phyloP scores from a whole-genome alignment of 2,329 filamentous ascomycete species.

The Fusarium liriodendri region DNA sequence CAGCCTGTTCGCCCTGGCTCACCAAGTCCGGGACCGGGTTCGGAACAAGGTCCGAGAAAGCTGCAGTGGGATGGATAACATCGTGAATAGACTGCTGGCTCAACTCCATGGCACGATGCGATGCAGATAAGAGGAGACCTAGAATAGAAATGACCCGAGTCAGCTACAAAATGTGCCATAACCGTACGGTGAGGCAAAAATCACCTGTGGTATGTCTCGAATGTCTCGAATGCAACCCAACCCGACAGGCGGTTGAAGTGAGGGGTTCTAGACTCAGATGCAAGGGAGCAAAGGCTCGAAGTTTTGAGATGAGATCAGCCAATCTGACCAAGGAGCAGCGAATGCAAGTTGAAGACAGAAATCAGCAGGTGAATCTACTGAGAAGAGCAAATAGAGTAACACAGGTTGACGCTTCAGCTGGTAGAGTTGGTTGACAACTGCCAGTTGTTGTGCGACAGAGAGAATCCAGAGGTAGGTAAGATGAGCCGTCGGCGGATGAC shows the following conservation, averaged over 20 bases:
- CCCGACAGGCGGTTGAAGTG: constrained; percentile 24
- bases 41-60: constrained; percentile 49
- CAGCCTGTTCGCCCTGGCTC: constrained; percentile 2
- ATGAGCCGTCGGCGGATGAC: constrained; percentile 24
- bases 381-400: constrained; percentile 8
- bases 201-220: constrained; percentile 33
- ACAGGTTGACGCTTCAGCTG: constrained; percentile 18
- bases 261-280: constrained; percentile 31
- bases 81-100: constrained; percentile 64
- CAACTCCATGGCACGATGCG: constrained; percentile 61
- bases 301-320: constrained; percentile 10
- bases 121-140: constrained; percentile 14
- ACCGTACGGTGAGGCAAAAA: constrained; percentile 30
- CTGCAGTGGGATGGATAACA: constrained; percentile 69
- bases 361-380: constrained; percentile 9
- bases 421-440: constrained; percentile 1
- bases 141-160: constrained; percentile 9
- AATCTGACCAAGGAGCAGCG: constrained; percentile 21
- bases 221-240: constrained; percentile 27
- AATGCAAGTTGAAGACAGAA: constrained; percentile 18
- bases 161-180: constrained; percentile 21
- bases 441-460: constrained; percentile 36
- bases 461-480: not conserved
- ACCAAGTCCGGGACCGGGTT: constrained; percentile 3
- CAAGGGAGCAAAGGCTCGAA: constrained; percentile 25